Evolutionary conservation across 305 asterid species (phyloP).

Genomic region (Solanum hybrid): DNA sequence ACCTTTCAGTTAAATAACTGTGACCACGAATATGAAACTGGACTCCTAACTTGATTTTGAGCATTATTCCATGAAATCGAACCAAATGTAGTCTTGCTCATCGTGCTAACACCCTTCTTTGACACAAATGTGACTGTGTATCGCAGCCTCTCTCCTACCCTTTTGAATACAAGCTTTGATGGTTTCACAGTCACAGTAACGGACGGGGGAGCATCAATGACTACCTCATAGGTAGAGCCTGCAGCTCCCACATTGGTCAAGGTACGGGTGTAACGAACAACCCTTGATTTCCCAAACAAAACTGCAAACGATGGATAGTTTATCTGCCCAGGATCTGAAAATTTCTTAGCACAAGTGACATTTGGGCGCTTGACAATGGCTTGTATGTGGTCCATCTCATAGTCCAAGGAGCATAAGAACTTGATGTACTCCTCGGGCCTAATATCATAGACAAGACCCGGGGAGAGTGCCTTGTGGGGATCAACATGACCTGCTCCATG

Average conservation of each 20-base stretch:
- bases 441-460: slow-evolving; percentile 74
- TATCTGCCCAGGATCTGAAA: slow-evolving; percentile 60
- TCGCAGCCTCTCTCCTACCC: slow-evolving; percentile 16
- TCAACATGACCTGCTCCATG: slow-evolving; percentile 83
- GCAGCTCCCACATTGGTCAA: slow-evolving; percentile 35
- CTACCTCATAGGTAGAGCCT: slow-evolving; percentile 17
- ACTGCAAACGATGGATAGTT: slow-evolving; percentile 88
- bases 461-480: slow-evolving; percentile 69
- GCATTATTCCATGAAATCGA: slow-evolving; percentile 54
- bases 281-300: slow-evolving; percentile 35
- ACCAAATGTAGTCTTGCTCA: slow-evolving; percentile 36
- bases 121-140: slow-evolving; percentile 33
- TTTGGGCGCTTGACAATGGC: slow-evolving; percentile 38
- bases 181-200: slow-evolving; percentile 25
- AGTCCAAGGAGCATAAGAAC: slow-evolving; percentile 75
- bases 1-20: slow-evolving; percentile 2
- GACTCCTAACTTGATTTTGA: slow-evolving; percentile 56
- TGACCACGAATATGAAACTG: slow-evolving; percentile 57
- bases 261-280: slow-evolving; percentile 25
- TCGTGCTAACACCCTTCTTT: slow-evolving; percentile 10
- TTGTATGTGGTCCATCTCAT: slow-evolving; percentile 33
- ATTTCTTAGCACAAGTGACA: slow-evolving; percentile 41
- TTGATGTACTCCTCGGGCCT: slow-evolving; percentile 45
- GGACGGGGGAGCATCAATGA: slow-evolving; percentile 11
- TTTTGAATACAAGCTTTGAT: slow-evolving; percentile 19